Percentiles rank a stretch among this genome's conserved stretches.
Conservation (phyloP, 371 early-diverging fungal species). For the Chytridium lagenaria region DNA sequence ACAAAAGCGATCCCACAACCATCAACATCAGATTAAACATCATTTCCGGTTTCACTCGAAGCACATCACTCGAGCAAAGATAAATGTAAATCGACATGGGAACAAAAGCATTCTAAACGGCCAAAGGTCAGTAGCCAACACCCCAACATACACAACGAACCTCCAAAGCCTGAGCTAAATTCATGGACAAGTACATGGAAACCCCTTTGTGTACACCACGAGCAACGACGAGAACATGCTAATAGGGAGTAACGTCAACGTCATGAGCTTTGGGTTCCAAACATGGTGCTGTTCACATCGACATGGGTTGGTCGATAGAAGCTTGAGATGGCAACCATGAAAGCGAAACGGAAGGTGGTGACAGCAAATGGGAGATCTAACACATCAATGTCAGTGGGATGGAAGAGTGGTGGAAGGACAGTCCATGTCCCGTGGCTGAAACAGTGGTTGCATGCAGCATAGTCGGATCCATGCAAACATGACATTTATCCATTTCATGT, state of each 20-base stretch:
- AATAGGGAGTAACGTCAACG: not conserved
- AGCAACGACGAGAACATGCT: not conserved
- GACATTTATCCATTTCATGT: too few relatives aligned
- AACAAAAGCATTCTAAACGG: not conserved
- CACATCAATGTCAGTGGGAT: too few relatives aligned
- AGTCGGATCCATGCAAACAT: too few relatives aligned
- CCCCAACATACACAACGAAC: not conserved
- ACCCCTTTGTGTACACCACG: not conserved
- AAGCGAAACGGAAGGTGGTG: not conserved
- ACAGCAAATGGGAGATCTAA: not conserved
- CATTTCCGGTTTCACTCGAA: not conserved
- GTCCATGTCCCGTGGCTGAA: too few relatives aligned
- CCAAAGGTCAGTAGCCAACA: not conserved
- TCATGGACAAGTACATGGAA: not conserved
- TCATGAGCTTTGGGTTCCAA: not conserved
- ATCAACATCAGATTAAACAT: not conserved
- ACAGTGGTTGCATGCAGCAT: too few relatives aligned
- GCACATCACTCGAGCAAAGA: not conserved
- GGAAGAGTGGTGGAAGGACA: too few relatives aligned
- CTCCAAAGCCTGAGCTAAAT: not conserved
- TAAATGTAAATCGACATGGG: not conserved
- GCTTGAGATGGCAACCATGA: not conserved
- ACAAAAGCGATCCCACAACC: not conserved
- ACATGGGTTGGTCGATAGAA: not conserved
- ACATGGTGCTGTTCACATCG: not conserved